phyloP scores from a whole-genome alignment of 495 filamentous ascomycete genomes.

The Lasiosphaeria miniovina region DNA sequence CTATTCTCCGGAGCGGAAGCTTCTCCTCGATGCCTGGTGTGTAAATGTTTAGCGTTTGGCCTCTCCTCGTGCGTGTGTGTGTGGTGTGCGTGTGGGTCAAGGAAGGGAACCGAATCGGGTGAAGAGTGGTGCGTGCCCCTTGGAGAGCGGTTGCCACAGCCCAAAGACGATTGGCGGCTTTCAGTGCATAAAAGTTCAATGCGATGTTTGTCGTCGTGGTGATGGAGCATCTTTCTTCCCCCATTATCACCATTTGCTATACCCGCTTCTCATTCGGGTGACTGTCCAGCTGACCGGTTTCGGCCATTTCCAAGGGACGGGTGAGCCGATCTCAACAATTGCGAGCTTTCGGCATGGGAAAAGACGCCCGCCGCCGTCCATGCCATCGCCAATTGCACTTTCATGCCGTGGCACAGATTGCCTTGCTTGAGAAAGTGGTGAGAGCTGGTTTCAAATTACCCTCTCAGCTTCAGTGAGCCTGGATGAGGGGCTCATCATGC shows the following conservation, averaged over 20 bases:
- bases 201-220: no score
- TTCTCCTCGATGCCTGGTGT: neutral
- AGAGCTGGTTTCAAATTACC: slow-evolving; percentile 10
- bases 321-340: neutral
- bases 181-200: neutral
- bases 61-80: slow-evolving; percentile 10
- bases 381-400: neutral
- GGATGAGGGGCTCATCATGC: slow-evolving; percentile 12
- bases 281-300: slow-evolving; percentile 6
- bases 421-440: neutral
- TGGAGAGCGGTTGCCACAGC: neutral
- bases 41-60: no score
- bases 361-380: slow-evolving; percentile 2
- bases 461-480: slow-evolving; percentile 7
- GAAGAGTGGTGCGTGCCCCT: neutral
- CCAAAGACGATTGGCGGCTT: neutral
- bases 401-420: neutral
- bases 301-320: slow-evolving; percentile 3
- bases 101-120: neutral
- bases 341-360: neutral
- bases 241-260: no score
- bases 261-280: neutral
- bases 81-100: slow-evolving; percentile 15
- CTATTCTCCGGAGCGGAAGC: slow-evolving; percentile 5
- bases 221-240: no score